Conservation (phyloP, 2,329 filamentous ascomycete genomes). For the Exophiala viscosa region DNA sequence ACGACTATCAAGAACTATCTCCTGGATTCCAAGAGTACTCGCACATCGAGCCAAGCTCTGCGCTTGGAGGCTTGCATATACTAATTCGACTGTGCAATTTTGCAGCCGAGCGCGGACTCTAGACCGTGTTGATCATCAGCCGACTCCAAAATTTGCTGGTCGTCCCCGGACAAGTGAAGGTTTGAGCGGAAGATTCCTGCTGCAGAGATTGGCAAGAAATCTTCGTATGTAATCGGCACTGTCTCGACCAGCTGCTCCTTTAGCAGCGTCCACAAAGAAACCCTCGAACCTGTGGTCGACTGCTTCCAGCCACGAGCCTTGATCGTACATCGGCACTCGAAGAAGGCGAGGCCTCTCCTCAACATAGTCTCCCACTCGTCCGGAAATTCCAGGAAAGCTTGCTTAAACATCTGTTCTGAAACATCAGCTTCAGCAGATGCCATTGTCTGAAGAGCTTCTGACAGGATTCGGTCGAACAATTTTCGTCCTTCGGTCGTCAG, state of each 20-base stretch:
- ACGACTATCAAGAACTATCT: conserved; percentile 1
- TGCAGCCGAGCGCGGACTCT: background rate
- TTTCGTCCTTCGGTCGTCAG: conserved; percentile 45
- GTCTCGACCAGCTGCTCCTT: conserved; percentile 34
- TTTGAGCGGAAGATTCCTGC: conserved; percentile 53
- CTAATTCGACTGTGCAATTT: background rate
- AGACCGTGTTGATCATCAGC: background rate
- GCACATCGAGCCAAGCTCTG: background rate
- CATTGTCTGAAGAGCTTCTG: conserved; percentile 2
- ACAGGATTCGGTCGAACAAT: conserved; percentile 47
- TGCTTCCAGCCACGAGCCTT: conserved; percentile 1
- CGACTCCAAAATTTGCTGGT: background rate
- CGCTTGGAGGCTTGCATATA: background rate
- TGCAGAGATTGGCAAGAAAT: conserved; percentile 53
- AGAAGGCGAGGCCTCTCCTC: conserved; percentile 39
- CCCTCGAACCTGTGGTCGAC: background rate
- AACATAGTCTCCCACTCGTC: conserved; percentile 42
- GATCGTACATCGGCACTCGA: conserved; percentile 33
- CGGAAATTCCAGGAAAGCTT: conserved; percentile 39
- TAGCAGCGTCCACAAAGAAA: conserved; percentile 34
- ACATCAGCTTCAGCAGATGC: conserved; percentile 25
- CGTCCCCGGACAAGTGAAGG: conserved; percentile 22
- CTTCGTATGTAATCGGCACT: conserved; percentile 51
- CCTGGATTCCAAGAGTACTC: background rate
- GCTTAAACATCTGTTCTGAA: conserved; percentile 32